A percentile compares a stretch with the other conserved stretches of the same genome.
These are phyloP conservation scores for Pichia sp. DNA, from an alignment of 1,139 yeast species.

Conservation along the genomic window DNA sequence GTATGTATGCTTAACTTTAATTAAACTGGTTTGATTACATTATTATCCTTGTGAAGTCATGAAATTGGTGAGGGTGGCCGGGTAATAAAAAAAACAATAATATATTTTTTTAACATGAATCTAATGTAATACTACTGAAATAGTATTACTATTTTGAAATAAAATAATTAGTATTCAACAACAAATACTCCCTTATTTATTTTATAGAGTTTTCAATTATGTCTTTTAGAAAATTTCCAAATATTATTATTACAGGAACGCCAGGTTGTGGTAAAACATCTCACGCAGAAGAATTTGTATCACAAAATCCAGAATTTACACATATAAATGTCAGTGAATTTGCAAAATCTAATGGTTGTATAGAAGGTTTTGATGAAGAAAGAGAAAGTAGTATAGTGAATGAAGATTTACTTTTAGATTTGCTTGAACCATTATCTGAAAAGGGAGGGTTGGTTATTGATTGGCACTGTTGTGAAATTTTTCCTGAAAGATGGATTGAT, in stretches of 20 bases:
- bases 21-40: too few species aligned
- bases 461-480: conserved; percentile 96
- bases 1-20: too few species aligned
- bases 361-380: conserved; percentile 79
- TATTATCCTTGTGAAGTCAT: too few species aligned
- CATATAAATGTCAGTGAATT: conserved; percentile 72
- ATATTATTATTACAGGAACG: conserved; percentile 88
- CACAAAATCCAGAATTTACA: conserved; percentile 32
- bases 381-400: conserved; percentile 86
- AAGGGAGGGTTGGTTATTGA: conserved; percentile 84
- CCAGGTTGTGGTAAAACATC: conserved; percentile 97
- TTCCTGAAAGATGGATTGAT: conserved; percentile 89
- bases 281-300: conserved; percentile 60
- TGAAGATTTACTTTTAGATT: conserved; percentile 81
- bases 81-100: neutral
- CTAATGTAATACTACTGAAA: too few species aligned
- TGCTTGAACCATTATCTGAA: conserved; percentile 68
- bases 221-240: conserved; percentile 50
- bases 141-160: too few species aligned
- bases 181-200: too few species aligned
- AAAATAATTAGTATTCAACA: too few species aligned
- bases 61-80: conserved; percentile 2
- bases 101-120: too few species aligned
- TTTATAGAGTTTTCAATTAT: conserved; percentile 8
- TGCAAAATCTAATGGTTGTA: conserved; percentile 71